phyloP scores from a whole-genome alignment of 2,329 filamentous ascomycete species.

The Alternaria ethzedia region DNA sequence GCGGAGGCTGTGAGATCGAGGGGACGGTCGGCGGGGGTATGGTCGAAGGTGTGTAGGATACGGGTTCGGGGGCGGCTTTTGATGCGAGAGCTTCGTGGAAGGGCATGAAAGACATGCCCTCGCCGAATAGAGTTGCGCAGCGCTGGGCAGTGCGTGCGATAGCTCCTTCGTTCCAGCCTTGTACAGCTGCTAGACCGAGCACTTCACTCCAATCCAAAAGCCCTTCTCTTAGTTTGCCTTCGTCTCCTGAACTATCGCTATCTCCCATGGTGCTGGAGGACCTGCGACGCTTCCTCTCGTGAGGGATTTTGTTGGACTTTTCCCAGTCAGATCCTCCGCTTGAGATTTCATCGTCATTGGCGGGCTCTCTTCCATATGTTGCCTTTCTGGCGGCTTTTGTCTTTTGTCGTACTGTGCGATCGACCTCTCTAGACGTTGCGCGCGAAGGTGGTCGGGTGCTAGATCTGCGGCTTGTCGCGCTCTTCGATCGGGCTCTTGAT shows the following conservation, averaged over 20 bases:
- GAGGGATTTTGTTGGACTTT: background rate
- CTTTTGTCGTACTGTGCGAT: background rate
- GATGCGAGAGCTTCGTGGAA: slow-evolving; percentile 54
- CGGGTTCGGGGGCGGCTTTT: slow-evolving; percentile 30
- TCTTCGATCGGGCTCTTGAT: slow-evolving; percentile 23
- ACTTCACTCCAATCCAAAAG: slow-evolving; percentile 81
- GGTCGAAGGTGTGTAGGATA: slow-evolving; percentile 45
- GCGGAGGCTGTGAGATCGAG: background rate
- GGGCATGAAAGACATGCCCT: slow-evolving; percentile 70
- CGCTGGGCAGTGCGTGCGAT: slow-evolving; percentile 74
- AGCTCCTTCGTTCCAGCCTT: slow-evolving; percentile 69
- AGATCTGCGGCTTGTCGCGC: slow-evolving; percentile 11
- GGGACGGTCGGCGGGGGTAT: slow-evolving; percentile 21
- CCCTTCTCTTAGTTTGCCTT: slow-evolving; percentile 19
- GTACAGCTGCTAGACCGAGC: slow-evolving; percentile 76
- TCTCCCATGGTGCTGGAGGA: slow-evolving; percentile 15
- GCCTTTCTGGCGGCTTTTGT: background rate
- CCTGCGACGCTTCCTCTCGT: slow-evolving; percentile 18
- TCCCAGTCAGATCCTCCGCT: slow-evolving; percentile 43
- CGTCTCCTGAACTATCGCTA: slow-evolving; percentile 16
- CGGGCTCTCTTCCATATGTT: background rate
- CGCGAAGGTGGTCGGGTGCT: slow-evolving; percentile 19
- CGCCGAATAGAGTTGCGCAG: slow-evolving; percentile 76
- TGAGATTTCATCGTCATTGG: slow-evolving; percentile 24
- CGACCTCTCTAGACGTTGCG: background rate